phyloP scores from a whole-genome alignment of 2,329 filamentous ascomycete species.

The Fusarium liriodendri region DNA sequence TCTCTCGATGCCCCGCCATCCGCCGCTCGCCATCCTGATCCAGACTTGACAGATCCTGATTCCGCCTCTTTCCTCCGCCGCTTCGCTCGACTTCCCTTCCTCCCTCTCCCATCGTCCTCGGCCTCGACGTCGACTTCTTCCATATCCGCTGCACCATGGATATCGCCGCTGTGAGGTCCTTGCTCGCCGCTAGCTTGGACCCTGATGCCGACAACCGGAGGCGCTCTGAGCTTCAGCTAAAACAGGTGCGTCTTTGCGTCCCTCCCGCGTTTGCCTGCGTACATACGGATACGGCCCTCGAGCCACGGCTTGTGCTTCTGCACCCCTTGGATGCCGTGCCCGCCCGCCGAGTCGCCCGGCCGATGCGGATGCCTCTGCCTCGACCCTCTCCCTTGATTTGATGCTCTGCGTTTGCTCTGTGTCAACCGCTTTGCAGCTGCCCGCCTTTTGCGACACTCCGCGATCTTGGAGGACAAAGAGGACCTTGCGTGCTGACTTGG shows the following conservation, averaged over 20 bases:
- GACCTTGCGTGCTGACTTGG: constrained; percentile 32
- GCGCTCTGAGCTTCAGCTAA: constrained; percentile 83
- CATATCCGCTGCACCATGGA: constrained; percentile 68
- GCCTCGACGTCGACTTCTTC: constrained; percentile 41
- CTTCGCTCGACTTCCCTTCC: constrained; percentile 17
- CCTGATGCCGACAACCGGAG: constrained; percentile 79
- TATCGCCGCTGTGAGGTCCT: constrained; percentile 77
- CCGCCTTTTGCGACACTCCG: constrained; percentile 27
- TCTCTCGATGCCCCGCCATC: constrained; percentile 46
- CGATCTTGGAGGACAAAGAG: not conserved
- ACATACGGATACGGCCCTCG: constrained; percentile 10
- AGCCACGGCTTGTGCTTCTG: constrained; percentile 16
- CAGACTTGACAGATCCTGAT: constrained; percentile 47
- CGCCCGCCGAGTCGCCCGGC: not conserved
- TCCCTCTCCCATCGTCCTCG: constrained; percentile 38
- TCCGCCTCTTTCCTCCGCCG: constrained; percentile 38
- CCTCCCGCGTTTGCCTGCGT: constrained; percentile 5
- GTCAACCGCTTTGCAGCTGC: constrained; percentile 22
- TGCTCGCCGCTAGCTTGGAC: constrained; percentile 81
- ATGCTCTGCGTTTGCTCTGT: constrained; percentile 11
- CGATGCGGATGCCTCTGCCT: constrained; percentile 1
- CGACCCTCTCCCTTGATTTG: not conserved
- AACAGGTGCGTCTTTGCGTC: constrained; percentile 70
- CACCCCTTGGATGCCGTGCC: not conserved
- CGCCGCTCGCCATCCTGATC: constrained; percentile 42